Base-by-base conservation (phyloP, 257 asterid species). In the Catharanthus roseus region DNA sequence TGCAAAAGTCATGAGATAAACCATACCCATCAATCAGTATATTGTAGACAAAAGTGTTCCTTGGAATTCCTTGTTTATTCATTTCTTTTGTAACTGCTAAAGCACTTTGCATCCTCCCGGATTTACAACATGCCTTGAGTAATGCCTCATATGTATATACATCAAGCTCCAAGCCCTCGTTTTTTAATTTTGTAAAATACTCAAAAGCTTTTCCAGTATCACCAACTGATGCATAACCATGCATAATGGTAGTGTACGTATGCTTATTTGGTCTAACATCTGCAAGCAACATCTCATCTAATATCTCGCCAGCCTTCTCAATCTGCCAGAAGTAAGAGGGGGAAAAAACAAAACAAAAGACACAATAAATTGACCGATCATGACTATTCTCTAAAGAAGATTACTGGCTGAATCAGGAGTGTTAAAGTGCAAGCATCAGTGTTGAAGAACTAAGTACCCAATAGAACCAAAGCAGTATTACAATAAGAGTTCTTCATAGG, bases 31-130 rank as follows among this genome's bases (percentile, higher is more conserved):
- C 97, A 26, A 95, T 90, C 77, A 95, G 74, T 83, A 95, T 95
- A 83, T 95, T 95, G 89, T 85, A 95, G 79, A 95, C 87, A 64
- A 81, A 95, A 76, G 96, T 91, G 80, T 95, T 95, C 80, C 96
- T 83, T 10, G 88, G 88, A 77, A 95, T 86, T 65, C 88, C 89
- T 75, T 75, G 88, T 67, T 88, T 77, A 72, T 77, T 88, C 97
- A 95, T 95, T 79, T 89, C 96, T 82, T 89, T 87, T 10, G 99
- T 95, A 69, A 95, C 96, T 34, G 96, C 97, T 85, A 95, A 81
- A 83, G 99, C 99, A 80, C 99, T 91, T 78, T 95, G 99, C 97
- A 95, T 95, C 86, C 99, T 88, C 82, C 99, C 99, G 49, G 99
- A 64, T 85, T 95, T 95, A 77, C 99, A 95, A 71, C 97, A 95